Evolutionary conservation across 805 yeast genomes (phyloP).

Genomic region (Yamadazyma sp.): DNA sequence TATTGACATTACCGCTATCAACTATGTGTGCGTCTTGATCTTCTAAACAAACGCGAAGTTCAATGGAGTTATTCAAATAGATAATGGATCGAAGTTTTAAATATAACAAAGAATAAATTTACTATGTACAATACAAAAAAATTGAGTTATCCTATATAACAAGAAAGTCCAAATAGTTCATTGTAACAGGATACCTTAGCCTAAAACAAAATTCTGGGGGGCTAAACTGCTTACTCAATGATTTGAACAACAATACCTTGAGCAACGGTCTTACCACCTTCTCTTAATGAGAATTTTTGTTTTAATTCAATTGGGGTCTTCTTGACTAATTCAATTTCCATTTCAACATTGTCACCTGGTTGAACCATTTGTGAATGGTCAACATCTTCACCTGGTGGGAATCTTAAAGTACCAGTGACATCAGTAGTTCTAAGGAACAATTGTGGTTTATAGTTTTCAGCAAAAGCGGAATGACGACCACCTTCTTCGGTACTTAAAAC

Average conservation of each 20-base stretch:
- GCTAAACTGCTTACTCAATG: conserved; percentile 52
- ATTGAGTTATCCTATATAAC: too few relatives aligned
- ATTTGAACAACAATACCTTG: conserved; percentile 96
- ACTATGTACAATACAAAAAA: too few relatives aligned
- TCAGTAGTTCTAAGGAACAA: conserved; percentile 95
- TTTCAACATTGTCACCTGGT: conserved; percentile 98
- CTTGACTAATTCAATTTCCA: conserved; percentile 84
- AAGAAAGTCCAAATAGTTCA: too few relatives aligned
- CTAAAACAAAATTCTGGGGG: too few relatives aligned
- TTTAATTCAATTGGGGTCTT: conserved; percentile 94
- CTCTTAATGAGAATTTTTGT: conserved; percentile 99
- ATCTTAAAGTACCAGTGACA: conserved; percentile 83
- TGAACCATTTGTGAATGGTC: conserved; percentile 88
- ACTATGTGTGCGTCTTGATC: too few relatives aligned
- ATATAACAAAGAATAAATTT: too few relatives aligned
- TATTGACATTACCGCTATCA: too few relatives aligned
- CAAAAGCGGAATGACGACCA: conserved; percentile 98
- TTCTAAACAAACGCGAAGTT: too few relatives aligned
- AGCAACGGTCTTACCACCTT: conserved; percentile 99
- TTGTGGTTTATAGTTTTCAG: conserved; percentile 97
- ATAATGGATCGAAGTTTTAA: too few relatives aligned
- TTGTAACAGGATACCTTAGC: too few relatives aligned
- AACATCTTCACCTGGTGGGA: conserved; percentile 72
- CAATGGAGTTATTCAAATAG: neutral
- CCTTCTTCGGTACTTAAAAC: conserved; percentile 96